These are phyloP conservation scores for Akanthomyces muscarius DNA, from an alignment of 2,329 filamentous ascomycete species.

Conservation along the genomic window DNA sequence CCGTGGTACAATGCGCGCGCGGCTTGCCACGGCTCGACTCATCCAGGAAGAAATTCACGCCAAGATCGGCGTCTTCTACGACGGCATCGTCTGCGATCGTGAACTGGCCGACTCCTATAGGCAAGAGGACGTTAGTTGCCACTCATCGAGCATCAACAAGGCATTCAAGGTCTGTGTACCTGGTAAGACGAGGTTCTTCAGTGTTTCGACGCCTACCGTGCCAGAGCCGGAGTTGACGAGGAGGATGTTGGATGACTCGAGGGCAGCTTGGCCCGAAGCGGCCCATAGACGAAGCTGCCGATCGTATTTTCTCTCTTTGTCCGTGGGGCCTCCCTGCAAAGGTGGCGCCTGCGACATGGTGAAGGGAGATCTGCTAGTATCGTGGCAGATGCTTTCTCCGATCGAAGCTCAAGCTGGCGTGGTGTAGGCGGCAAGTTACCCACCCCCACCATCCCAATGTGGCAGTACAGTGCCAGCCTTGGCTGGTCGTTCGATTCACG, in stretches of 20 bases:
- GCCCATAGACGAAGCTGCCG: conserved; percentile 94
- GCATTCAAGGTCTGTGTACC: conserved; percentile 41
- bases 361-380: not conserved
- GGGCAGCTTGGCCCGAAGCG: conserved; percentile 80
- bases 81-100: conserved; percentile 78
- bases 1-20: conserved; percentile 72
- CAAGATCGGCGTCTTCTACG: conserved; percentile 79
- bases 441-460: conserved; percentile 5
- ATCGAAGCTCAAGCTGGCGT: not conserved
- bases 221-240: conserved; percentile 85
- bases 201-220: conserved; percentile 80
- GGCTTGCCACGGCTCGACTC: conserved; percentile 70
- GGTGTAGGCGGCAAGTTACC: not conserved
- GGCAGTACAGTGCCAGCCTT: conserved; percentile 7
- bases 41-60: conserved; percentile 96
- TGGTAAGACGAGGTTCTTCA: conserved; percentile 96
- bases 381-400: not conserved
- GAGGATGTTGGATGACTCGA: conserved; percentile 89
- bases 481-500: not conserved
- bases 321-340: conserved; percentile 48
- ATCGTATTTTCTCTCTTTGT: conserved; percentile 79
- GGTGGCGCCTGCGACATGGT: conserved; percentile 30
- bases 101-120: conserved; percentile 77
- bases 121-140: not conserved
- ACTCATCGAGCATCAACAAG: too few relatives aligned